Evolutionary conservation across 2,329 filamentous ascomycete genomes (phyloP).

Genomic region (Penicillium sp.): DNA sequence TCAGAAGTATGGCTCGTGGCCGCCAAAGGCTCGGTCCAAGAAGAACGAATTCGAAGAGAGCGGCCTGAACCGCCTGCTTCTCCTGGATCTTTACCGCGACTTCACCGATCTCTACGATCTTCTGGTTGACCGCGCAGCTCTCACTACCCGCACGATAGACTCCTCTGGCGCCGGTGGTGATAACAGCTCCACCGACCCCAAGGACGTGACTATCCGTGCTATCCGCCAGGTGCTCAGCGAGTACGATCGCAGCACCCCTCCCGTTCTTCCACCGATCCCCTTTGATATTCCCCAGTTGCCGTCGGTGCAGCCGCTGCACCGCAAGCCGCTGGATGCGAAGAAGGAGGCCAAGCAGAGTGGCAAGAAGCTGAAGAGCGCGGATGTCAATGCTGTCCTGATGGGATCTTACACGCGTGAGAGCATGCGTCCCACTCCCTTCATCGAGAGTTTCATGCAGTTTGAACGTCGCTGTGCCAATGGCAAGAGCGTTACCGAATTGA

Average conservation of each 20-base stretch:
- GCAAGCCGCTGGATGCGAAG: constrained; percentile 63
- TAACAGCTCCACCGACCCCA: constrained; percentile 37
- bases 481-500: constrained; percentile 44
- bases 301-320: constrained; percentile 60
- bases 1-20: constrained; percentile 68
- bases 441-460: constrained; percentile 48
- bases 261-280: constrained; percentile 83
- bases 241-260: constrained; percentile 83
- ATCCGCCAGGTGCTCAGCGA: constrained; percentile 77
- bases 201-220: constrained; percentile 62
- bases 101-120: constrained; percentile 84
- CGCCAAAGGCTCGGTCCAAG: constrained; percentile 84
- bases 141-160: constrained; percentile 75
- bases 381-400: constrained; percentile 71
- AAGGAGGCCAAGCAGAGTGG: constrained; percentile 68
- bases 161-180: constrained; percentile 54
- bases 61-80: constrained; percentile 77
- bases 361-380: constrained; percentile 71
- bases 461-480: constrained; percentile 44
- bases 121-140: constrained; percentile 69
- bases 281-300: constrained; percentile 82
- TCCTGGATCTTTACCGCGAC: constrained; percentile 79
- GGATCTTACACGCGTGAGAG: constrained; percentile 76
- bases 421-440: constrained; percentile 46
- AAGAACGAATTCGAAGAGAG: constrained; percentile 85